Base-by-base conservation (phyloP, 805 yeast genomes). In the Brettanomyces sp. region DNA sequence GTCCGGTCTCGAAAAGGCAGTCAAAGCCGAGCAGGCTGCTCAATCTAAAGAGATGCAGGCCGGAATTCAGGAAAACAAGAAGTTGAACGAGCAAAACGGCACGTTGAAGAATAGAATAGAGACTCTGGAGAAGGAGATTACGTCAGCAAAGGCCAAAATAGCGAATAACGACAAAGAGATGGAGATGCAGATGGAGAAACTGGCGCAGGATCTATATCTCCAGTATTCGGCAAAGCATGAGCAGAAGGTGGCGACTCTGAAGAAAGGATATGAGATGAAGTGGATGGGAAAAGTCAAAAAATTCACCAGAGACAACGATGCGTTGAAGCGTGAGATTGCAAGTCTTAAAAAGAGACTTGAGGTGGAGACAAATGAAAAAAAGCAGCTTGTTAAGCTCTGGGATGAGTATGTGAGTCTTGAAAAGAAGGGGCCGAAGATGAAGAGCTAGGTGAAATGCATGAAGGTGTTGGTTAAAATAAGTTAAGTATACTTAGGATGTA, bases 171-270 rank as follows among this genome's bases (percentile, higher is more conserved):
- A 79, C 46, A 60, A 61, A 25, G 77, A 74, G 18, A 66, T 77
- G 3, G 80, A 79, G 49, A 69, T 68, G 47, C 74, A 77, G 55
- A 63, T 82, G 36, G 78, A 79, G 50, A 74, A 77, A 50, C 63
- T 85, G 41, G 85, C 90, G 0, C 81, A 79, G 48, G 86, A 81
- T 53, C 66, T 85, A 9, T 85, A 85, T 56, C 70, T 76, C 36
- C 89, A 82, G 57, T 85, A 85, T 56, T 77, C 87, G 2, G 79
- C 82, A 43, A 85, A 86, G 57, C 95, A 86, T 56, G 86, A 81
- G 50, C 74, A 76, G 44, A 85, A 85, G 60, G 83, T 85, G 7
- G 71, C 72, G 12, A 73, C 77, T 32, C 65, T 81, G 55, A 82
- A 77, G 57, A 72, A 73, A 47, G 79, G 77, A 3, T 78, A 76